phyloP scores from a whole-genome alignment of 352 stramenopile species.

The Peronospora belbahrii region DNA sequence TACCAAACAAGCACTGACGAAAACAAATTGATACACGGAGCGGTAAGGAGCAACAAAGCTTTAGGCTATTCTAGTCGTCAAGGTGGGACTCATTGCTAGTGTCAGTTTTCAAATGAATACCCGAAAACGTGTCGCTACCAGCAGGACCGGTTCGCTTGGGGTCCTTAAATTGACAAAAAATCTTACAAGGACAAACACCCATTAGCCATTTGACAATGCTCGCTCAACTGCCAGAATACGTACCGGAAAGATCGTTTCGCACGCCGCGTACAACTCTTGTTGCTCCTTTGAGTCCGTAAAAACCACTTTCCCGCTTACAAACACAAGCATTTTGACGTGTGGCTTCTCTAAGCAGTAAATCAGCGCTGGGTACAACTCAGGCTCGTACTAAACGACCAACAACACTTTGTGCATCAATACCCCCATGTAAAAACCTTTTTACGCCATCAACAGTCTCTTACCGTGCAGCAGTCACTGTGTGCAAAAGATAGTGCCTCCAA shows the following conservation, averaged over 20 bases:
- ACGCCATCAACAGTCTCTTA: constrained; percentile 11
- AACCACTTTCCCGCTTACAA: constrained; percentile 97
- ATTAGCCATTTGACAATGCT: background rate
- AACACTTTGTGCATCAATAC: too few relatives aligned
- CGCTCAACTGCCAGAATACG: background rate
- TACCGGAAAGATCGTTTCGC: constrained; percentile 73
- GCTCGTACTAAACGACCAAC: constrained; percentile 87
- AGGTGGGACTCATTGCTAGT: constrained; percentile 33
- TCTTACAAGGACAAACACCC: constrained; percentile 26
- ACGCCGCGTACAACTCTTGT: constrained; percentile 73
- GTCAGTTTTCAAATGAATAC: constrained; percentile 14
- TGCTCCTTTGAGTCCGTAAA: constrained; percentile 91
- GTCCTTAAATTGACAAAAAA: constrained; percentile 55
- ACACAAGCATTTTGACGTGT: constrained; percentile 98
- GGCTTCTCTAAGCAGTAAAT: constrained; percentile 97
- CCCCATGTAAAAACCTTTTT: background rate
- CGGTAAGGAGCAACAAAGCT: background rate
- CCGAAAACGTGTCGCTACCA: background rate
- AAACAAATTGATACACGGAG: background rate
- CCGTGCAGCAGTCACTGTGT: constrained; percentile 66
- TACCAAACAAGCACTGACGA: too few relatives aligned
- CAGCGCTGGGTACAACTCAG: constrained; percentile 97
- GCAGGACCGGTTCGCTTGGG: constrained; percentile 24
- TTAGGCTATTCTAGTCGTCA: constrained; percentile 22
- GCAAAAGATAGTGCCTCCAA: constrained; percentile 75